These are phyloP conservation scores for Craterostigma plantagineum DNA, from an alignment of 257 asterid genomes.

Conservation along the genomic window DNA sequence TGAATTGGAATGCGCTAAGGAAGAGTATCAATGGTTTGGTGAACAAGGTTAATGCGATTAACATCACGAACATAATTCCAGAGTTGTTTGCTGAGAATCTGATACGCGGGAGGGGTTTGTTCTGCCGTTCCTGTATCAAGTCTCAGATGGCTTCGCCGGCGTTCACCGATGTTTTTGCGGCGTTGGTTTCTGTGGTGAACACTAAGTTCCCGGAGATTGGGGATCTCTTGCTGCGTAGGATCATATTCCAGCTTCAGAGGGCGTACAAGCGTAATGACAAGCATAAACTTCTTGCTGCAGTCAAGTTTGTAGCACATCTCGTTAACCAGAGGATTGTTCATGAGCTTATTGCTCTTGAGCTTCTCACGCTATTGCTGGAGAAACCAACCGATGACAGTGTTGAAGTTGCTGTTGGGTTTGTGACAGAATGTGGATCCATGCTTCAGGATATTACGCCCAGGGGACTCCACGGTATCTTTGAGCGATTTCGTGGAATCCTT, in stretches of 20 bases:
- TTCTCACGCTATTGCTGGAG: constrained; percentile 52
- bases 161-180: constrained; percentile 82
- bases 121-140: constrained; percentile 88
- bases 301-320: constrained; percentile 80
- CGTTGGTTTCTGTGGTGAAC: constrained; percentile 73
- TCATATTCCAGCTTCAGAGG: constrained; percentile 53
- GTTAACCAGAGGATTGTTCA: constrained; percentile 87
- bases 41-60: constrained; percentile 70
- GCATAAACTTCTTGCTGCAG: constrained; percentile 88
- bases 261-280: constrained; percentile 77
- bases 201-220: constrained; percentile 93
- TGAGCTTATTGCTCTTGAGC: constrained; percentile 93
- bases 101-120: constrained; percentile 81
- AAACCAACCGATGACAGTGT: constrained; percentile 90
- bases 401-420: constrained; percentile 89
- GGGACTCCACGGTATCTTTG: constrained; percentile 87
- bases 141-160: constrained; percentile 96
- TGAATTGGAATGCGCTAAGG: constrained; percentile 91
- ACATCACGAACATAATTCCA: constrained; percentile 65
- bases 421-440: constrained; percentile 77
- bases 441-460: constrained; percentile 73
- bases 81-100: constrained; percentile 85
- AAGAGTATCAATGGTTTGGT: constrained; percentile 91
- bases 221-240: constrained; percentile 59
- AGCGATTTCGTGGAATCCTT: constrained; percentile 88